These are phyloP conservation scores for Pleurotus cornucopiae DNA, from an alignment of 768 basidiomycete genomes.

Conservation along the genomic window DNA sequence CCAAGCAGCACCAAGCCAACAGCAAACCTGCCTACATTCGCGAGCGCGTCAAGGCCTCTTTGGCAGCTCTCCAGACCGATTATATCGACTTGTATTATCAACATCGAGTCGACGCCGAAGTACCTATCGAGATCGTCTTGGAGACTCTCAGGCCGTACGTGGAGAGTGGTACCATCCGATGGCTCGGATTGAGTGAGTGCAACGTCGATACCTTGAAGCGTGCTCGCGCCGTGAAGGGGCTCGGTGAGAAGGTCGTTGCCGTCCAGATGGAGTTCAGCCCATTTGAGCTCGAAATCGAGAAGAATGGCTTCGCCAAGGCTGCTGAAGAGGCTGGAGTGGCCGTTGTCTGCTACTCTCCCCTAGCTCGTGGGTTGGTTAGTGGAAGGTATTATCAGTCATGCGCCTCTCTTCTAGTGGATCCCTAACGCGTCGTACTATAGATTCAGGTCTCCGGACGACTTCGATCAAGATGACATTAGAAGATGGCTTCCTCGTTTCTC, in stretches of 20 bases:
- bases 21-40: slow-evolving; percentile 17
- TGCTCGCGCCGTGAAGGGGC: slow-evolving; percentile 22
- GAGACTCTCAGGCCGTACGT: slow-evolving; percentile 31
- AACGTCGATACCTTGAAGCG: slow-evolving; percentile 22
- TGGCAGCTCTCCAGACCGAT: slow-evolving; percentile 14
- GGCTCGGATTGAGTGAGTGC: slow-evolving; percentile 30
- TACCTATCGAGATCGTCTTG: slow-evolving; percentile 26
- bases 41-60: slow-evolving; percentile 12
- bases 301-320: slow-evolving; percentile 21
- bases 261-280: slow-evolving; percentile 28
- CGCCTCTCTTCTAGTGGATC: slow-evolving; percentile 2
- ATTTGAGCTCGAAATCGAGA: slow-evolving; percentile 24
- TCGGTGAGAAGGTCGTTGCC: slow-evolving; percentile 23
- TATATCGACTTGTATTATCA: slow-evolving; percentile 25
- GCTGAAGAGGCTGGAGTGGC: slow-evolving; percentile 25
- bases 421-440: slow-evolving; percentile 11
- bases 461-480: slow-evolving; percentile 29
- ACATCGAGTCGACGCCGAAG: slow-evolving; percentile 27
- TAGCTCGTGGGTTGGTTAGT: slow-evolving; percentile 32
- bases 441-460: slow-evolving; percentile 30
- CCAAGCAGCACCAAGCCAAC: slow-evolving; percentile 5
- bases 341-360: slow-evolving; percentile 28
- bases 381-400: slow-evolving; percentile 17
- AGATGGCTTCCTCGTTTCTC: slow-evolving; percentile 26
- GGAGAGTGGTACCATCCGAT: slow-evolving; percentile 24